Evolutionary conservation across 2,329 filamentous ascomycete genomes (phyloP).

Genomic region (Nigrospora sphaerica): DNA sequence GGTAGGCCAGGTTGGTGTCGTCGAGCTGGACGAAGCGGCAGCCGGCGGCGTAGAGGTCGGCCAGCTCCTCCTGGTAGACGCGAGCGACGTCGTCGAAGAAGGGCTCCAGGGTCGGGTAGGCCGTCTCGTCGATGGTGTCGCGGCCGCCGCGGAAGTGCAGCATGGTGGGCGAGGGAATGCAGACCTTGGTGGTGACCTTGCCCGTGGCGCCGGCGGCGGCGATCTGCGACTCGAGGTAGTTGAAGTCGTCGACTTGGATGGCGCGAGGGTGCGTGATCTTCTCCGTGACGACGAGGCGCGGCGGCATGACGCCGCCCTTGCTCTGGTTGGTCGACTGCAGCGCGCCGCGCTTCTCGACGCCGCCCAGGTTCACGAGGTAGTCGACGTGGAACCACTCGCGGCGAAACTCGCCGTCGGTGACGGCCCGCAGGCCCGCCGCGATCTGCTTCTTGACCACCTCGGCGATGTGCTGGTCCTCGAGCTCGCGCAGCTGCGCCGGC

Average conservation of each 20-base stretch:
- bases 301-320: constrained; percentile 44
- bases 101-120: constrained; percentile 46
- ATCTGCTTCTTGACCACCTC: constrained; percentile 41
- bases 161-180: constrained; percentile 53
- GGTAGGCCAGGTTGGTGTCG: constrained; percentile 53
- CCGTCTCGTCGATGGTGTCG: constrained; percentile 41
- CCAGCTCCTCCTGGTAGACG: constrained; percentile 48
- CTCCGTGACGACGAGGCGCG: constrained; percentile 44
- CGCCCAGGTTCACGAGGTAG: constrained; percentile 46
- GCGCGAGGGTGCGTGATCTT: constrained; percentile 45
- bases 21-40: constrained; percentile 51
- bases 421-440: constrained; percentile 37
- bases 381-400: constrained; percentile 53
- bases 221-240: constrained; percentile 43
- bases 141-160: constrained; percentile 50
- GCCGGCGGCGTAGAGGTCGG: constrained; percentile 41
- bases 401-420: constrained; percentile 51
- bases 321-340: constrained; percentile 33
- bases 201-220: constrained; percentile 17
- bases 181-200: constrained; percentile 41
- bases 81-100: constrained; percentile 49
- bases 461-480: constrained; percentile 43
- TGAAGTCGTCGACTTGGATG: constrained; percentile 50
- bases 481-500: constrained; percentile 34
- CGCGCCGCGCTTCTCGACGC: constrained; percentile 43